Evolutionary conservation across 306 rosid genomes (phyloP).

Genomic region (Geum urbanum): DNA sequence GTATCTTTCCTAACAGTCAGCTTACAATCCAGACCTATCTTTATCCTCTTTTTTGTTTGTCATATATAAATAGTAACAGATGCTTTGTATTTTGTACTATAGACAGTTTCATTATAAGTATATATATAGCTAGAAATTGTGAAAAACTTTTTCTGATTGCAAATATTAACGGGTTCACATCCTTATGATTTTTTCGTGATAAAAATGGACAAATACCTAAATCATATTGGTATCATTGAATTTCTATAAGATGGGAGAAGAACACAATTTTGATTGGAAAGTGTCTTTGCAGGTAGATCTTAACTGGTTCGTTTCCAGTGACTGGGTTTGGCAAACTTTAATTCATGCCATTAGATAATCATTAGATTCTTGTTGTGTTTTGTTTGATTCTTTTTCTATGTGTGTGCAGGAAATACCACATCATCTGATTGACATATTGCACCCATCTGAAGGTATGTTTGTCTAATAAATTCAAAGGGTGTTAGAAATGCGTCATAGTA

Average conservation of each 20-base stretch:
- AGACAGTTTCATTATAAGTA: background rate
- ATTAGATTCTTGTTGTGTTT: background rate
- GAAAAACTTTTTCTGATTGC: background rate
- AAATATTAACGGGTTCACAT: background rate
- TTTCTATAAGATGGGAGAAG: background rate
- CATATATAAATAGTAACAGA: background rate
- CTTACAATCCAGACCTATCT: background rate
- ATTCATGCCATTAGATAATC: background rate
- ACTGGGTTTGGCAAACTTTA: background rate
- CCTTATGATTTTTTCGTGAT: background rate
- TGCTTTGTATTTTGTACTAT: background rate
- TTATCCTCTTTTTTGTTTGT: background rate
- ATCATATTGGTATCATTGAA: no score
- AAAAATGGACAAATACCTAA: background rate
- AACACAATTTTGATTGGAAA: background rate
- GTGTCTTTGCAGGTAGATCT: background rate
- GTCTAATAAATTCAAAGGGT: constrained; percentile 12
- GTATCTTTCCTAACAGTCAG: background rate
- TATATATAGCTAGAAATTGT: background rate
- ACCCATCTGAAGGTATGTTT: constrained; percentile 77
- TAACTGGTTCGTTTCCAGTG: background rate
- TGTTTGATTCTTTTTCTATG: constrained; percentile 9
- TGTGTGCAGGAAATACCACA: constrained; percentile 74
- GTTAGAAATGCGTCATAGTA: constrained; percentile 1
- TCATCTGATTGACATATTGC: constrained; percentile 73